These are phyloP conservation scores for Tulasnella sp. DNA, from an alignment of 768 basidiomycete species.

Conservation along the genomic window DNA sequence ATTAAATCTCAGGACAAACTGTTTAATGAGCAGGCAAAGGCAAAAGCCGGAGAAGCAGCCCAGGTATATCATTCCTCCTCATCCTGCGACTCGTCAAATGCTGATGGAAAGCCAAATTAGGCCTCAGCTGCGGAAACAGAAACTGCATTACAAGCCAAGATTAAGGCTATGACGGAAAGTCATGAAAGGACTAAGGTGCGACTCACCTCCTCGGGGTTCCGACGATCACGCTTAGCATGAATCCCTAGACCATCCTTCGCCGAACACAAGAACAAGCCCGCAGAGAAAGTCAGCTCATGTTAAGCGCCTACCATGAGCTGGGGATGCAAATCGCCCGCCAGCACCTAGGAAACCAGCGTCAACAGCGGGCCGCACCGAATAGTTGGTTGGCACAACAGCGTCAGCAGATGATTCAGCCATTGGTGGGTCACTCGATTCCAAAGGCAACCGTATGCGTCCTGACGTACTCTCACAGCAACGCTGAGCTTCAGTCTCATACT, in stretches of 20 bases:
- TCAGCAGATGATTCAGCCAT: conserved; percentile 32
- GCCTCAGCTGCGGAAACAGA: conserved; percentile 71
- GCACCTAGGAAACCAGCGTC: conserved; percentile 54
- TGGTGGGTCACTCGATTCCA: not conserved
- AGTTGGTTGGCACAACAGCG: conserved; percentile 73
- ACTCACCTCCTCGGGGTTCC: conserved; percentile 33
- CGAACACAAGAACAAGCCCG: conserved; percentile 60
- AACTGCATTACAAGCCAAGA: conserved; percentile 55
- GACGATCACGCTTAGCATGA: conserved; percentile 38
- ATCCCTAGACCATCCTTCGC: conserved; percentile 46
- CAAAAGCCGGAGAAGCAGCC: not conserved
- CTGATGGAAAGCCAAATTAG: not conserved
- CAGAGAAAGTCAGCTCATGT: conserved; percentile 77
- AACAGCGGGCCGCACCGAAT: conserved; percentile 45
- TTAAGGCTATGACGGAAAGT: conserved; percentile 64
- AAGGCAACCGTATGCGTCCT: not conserved
- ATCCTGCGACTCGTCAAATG: not conserved
- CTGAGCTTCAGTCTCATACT: not conserved
- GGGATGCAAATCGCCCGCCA: conserved; percentile 63
- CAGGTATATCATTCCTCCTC: not conserved
- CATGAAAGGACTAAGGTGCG: conserved; percentile 44
- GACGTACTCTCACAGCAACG: conserved; percentile 3
- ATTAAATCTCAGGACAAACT: conserved; percentile 89
- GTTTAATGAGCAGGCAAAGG: conserved; percentile 70
- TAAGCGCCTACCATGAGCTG: conserved; percentile 65